phyloP scores from a whole-genome alignment of 2,329 filamentous ascomycete genomes.

The Chrysosporium queenslandicum region DNA sequence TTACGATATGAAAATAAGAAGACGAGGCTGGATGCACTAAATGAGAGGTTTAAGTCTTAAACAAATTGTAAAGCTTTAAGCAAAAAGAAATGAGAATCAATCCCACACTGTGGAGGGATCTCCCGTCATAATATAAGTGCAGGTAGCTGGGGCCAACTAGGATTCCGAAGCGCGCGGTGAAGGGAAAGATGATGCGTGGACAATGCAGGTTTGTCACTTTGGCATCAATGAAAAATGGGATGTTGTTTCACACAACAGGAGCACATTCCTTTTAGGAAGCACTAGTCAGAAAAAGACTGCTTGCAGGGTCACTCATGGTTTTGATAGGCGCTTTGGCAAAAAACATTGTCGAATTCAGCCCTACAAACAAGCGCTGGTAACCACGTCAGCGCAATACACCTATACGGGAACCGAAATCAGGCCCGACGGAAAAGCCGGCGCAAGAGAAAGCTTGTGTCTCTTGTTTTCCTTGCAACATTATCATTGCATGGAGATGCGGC shows the following conservation, averaged over 20 bases:
- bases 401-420: neutral
- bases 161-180: neutral
- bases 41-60: neutral
- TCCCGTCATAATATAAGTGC: neutral
- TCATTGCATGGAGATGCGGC: neutral
- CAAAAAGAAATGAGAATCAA: neutral
- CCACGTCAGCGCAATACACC: neutral
- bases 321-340: neutral
- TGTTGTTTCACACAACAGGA: slow-evolving; percentile 1
- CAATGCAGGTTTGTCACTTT: slow-evolving; percentile 5
- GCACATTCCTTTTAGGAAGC: neutral
- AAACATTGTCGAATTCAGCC: slow-evolving; percentile 1
- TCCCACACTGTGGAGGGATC: neutral
- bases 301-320: neutral
- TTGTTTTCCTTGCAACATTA: neutral
- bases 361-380: neutral
- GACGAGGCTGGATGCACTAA: neutral
- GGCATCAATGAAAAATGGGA: neutral
- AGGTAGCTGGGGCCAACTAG: neutral
- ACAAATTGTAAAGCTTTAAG: neutral
- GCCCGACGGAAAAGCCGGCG: neutral
- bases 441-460: neutral
- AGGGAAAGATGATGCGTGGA: neutral
- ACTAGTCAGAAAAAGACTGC: neutral
- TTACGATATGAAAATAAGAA: neutral